Conservation (phyloP, 768 basidiomycete species). For the Lactarius psammicola region DNA sequence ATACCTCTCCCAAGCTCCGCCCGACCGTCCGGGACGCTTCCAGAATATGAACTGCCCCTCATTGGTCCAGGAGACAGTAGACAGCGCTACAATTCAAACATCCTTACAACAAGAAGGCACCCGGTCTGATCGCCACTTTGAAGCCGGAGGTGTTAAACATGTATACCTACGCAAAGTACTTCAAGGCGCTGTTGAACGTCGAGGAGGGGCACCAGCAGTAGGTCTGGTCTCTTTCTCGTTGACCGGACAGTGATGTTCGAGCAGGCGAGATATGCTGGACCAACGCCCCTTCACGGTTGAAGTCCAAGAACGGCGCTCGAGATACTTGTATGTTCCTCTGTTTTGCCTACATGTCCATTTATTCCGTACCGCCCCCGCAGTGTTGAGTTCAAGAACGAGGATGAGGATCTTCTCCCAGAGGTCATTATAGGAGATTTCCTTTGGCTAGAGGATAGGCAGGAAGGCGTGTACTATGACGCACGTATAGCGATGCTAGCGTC, state of each 20-base stretch:
- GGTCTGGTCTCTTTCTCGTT: slow-evolving; percentile 34
- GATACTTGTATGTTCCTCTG: slow-evolving; percentile 1
- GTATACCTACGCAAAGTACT: slow-evolving; percentile 10
- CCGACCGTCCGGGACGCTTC: neutral
- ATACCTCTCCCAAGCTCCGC: neutral
- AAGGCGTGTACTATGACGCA: slow-evolving; percentile 19
- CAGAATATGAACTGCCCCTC: slow-evolving; percentile 9
- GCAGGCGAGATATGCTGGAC: slow-evolving; percentile 7
- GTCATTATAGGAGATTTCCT: slow-evolving; percentile 15
- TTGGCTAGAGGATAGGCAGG: slow-evolving; percentile 20
- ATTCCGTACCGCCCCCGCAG: neutral
- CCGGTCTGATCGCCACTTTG: neutral
- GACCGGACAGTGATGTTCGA: slow-evolving; percentile 36
- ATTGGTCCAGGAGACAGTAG: neutral
- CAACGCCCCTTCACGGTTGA: slow-evolving; percentile 3
- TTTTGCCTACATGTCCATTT: neutral
- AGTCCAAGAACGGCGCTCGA: neutral
- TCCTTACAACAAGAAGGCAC: neutral
- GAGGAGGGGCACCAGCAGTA: slow-evolving; percentile 47
- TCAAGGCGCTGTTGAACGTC: slow-evolving; percentile 13
- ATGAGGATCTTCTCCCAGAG: slow-evolving; percentile 22
- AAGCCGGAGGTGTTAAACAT: neutral
- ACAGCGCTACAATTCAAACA: accelerated
- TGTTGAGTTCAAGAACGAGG: slow-evolving; percentile 14
- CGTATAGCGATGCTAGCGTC: neutral